These are phyloP conservation scores for Carallia brachiata DNA, from an alignment of 345 rosid species.

Conservation along the genomic window DNA sequence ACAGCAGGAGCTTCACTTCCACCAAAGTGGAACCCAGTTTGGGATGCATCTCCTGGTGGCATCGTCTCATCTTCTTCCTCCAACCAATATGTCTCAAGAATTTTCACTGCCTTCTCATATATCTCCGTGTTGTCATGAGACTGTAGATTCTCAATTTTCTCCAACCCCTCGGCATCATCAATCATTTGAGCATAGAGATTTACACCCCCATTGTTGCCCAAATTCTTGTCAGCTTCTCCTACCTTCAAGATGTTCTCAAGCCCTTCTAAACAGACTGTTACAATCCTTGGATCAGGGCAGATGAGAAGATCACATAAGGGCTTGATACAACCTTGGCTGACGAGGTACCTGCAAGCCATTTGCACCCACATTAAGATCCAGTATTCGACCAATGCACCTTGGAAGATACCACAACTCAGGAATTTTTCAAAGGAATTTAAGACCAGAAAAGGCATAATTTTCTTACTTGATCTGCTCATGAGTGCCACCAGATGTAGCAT, in stretches of 20 bases:
- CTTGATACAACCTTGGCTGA: constrained; percentile 72
- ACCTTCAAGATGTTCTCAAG: constrained; percentile 77
- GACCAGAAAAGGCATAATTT: neutral
- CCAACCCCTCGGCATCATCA: constrained; percentile 82
- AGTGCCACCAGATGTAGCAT: constrained; percentile 88
- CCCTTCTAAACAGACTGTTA: constrained; percentile 77
- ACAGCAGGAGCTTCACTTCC: constrained; percentile 48
- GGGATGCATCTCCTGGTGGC: constrained; percentile 55
- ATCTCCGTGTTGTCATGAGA: constrained; percentile 81
- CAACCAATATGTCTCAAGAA: constrained; percentile 80
- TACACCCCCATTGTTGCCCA: constrained; percentile 47
- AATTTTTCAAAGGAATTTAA: neutral
- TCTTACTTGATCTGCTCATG: constrained; percentile 84
- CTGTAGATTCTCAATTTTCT: constrained; percentile 83
- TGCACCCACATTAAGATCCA: neutral
- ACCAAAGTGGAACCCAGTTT: constrained; percentile 61
- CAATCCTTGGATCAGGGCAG: constrained; percentile 84
- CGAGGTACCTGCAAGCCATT: constrained; percentile 32
- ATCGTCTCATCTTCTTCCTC: constrained; percentile 76
- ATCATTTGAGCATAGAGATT: constrained; percentile 68
- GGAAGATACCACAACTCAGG: neutral
- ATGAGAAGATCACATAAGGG: constrained; percentile 81
- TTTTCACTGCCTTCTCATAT: constrained; percentile 80
- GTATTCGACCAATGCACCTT: neutral
- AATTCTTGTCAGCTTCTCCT: constrained; percentile 75